Conservation (phyloP, 1,284 basidiomycete species). For the Phylloboletellus chloephorus region DNA sequence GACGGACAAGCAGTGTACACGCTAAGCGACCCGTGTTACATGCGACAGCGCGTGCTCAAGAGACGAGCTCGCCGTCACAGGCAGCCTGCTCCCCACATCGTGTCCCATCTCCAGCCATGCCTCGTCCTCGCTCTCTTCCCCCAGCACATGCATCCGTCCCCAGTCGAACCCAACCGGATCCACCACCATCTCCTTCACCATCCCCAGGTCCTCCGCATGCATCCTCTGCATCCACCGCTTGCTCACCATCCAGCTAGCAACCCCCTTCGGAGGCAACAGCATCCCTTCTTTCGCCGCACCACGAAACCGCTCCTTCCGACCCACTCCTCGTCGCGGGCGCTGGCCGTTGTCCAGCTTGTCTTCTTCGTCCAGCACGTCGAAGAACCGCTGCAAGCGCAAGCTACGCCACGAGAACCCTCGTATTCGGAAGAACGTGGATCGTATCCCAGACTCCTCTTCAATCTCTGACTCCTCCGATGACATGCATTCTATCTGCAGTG, state of each 20-base stretch:
- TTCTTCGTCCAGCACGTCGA: constrained; percentile 52
- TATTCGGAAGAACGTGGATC: constrained; percentile 39
- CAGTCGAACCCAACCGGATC: constrained; percentile 47
- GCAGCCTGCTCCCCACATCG: constrained; percentile 21
- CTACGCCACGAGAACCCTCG: constrained; percentile 62
- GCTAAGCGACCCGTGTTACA: constrained; percentile 4
- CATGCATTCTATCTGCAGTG: constrained; percentile 69
- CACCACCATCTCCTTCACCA: constrained; percentile 40
- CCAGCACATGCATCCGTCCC: constrained; percentile 43
- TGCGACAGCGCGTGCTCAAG: constrained; percentile 24
- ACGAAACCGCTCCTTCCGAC: constrained; percentile 47
- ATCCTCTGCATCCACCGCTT: constrained; percentile 49
- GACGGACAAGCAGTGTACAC: too few relatives aligned
- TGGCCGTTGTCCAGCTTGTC: constrained; percentile 41
- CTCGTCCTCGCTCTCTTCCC: constrained; percentile 51
- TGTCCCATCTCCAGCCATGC: constrained; percentile 16
- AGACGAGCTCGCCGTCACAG: constrained; percentile 18
- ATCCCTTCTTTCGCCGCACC: constrained; percentile 56
- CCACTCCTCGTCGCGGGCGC: constrained; percentile 52
- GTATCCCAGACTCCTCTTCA: constrained; percentile 36
- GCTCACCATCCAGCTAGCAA: constrained; percentile 72
- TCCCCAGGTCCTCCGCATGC: constrained; percentile 43
- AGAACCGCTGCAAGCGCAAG: constrained; percentile 51
- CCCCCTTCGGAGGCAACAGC: constrained; percentile 54
- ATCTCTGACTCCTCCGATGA: constrained; percentile 69